Percentiles rank a stretch among this genome's conserved stretches.
phyloP scores from a whole-genome alignment of 1,284 basidiomycete species.

The Malassezia caprae region DNA sequence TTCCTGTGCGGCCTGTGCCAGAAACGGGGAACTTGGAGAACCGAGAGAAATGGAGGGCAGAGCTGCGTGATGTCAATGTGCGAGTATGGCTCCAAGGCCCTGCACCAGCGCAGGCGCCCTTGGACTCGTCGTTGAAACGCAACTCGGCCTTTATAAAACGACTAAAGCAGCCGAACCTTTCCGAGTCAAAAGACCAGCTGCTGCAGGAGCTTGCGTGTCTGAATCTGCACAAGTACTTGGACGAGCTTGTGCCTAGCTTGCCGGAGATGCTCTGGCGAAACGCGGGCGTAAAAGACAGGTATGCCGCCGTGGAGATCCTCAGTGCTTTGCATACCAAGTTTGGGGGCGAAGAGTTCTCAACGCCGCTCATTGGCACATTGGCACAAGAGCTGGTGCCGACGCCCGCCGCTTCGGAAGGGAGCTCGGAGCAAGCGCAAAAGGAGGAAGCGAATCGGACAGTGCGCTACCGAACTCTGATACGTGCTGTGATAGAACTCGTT shows the following conservation, averaged over 20 bases:
- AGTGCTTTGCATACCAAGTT: constrained; percentile 82
- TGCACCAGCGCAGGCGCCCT: constrained; percentile 7
- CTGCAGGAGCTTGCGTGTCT: constrained; percentile 71
- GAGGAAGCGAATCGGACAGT: constrained; percentile 72
- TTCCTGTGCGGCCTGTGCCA: not conserved
- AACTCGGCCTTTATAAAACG: constrained; percentile 45
- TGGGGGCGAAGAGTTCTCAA: constrained; percentile 60
- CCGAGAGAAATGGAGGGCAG: constrained; percentile 27
- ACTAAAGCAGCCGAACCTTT: constrained; percentile 30
- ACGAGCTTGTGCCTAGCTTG: constrained; percentile 78
- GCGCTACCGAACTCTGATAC: constrained; percentile 72
- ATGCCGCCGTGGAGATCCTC: constrained; percentile 72
- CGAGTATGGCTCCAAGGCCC: constrained; percentile 27
- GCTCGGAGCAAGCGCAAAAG: constrained; percentile 75
- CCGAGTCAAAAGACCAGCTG: constrained; percentile 49
- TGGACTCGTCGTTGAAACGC: constrained; percentile 45
- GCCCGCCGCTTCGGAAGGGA: constrained; percentile 56
- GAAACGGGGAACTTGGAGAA: constrained; percentile 12
- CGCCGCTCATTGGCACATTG: constrained; percentile 60
- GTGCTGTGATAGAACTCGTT: constrained; percentile 79
- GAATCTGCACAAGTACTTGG: constrained; percentile 86
- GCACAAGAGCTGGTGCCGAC: constrained; percentile 55
- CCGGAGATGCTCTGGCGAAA: constrained; percentile 75
- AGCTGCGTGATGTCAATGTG: constrained; percentile 25
- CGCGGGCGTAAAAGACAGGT: constrained; percentile 77